Percentiles rank a stretch among this genome's conserved stretches.
phyloP scores from a whole-genome alignment of 225 moss, liverwort and hornwort species.

The Anthoceros angustus region DNA sequence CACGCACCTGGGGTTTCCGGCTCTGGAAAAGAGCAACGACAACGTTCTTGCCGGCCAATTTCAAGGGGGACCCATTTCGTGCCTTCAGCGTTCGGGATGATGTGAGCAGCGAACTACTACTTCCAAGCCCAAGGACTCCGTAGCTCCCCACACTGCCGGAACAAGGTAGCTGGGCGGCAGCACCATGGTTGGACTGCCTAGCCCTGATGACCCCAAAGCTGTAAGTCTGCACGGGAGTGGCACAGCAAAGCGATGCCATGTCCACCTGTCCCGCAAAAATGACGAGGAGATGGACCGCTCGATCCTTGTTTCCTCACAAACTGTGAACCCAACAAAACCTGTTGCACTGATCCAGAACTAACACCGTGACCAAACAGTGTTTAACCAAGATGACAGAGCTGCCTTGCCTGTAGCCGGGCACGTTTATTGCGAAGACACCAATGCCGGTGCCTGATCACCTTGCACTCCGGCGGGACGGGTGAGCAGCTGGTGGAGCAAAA shows the following conservation, averaged over 20 bases:
- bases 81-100: not conserved
- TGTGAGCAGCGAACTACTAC: not conserved
- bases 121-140: not conserved
- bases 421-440: too few relatives aligned
- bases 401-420: too few relatives aligned
- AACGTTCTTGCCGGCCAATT: not conserved
- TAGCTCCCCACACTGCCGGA: not conserved
- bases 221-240: not conserved
- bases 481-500: slow-evolving; percentile 65
- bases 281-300: too few relatives aligned
- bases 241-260: not conserved
- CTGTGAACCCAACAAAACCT: too few relatives aligned
- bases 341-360: too few relatives aligned
- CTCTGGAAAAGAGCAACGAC: not conserved
- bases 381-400: too few relatives aligned
- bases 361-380: too few relatives aligned
- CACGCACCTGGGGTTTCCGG: not conserved
- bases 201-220: not conserved
- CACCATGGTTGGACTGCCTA: not conserved
- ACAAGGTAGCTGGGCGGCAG: not conserved
- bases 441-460: too few relatives aligned
- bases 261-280: not conserved
- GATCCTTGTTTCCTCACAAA: too few relatives aligned
- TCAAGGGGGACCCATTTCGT: not conserved
- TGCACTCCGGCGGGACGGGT: slow-evolving; percentile 18